A percentile compares a stretch with the other conserved stretches of the same genome.
Conservation (phyloP, 768 basidiomycete species). For the Rhodotorula toruloides region DNA sequence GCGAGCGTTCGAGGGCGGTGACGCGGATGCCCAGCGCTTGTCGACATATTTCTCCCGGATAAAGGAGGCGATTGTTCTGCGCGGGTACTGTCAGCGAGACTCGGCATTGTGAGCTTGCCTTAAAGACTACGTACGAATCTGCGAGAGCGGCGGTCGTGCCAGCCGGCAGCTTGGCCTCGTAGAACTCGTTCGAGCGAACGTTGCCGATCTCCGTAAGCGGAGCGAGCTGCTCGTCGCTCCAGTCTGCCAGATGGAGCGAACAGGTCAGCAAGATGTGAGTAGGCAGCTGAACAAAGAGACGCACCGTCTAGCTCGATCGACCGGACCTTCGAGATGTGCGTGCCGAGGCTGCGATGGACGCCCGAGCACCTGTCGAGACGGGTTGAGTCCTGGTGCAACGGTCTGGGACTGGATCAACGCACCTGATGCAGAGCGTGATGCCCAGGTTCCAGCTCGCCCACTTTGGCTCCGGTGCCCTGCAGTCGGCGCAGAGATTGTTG, state of each 20-base stretch:
- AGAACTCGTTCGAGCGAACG: slow-evolving; percentile 17
- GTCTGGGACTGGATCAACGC: too few species aligned
- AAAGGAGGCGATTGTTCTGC: slow-evolving; percentile 17
- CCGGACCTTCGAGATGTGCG: slow-evolving; percentile 33
- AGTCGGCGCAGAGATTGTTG: slow-evolving; percentile 31
- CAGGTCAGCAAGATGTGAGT: not conserved
- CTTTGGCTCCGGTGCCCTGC: slow-evolving; percentile 7
- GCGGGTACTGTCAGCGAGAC: not conserved
- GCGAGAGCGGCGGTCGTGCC: not conserved
- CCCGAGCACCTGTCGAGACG: too few species aligned
- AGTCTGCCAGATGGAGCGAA: slow-evolving; percentile 11
- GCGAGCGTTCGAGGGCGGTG: not conserved
- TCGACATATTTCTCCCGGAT: slow-evolving; percentile 39
- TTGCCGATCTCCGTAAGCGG: slow-evolving; percentile 34
- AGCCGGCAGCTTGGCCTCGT: slow-evolving; percentile 11
- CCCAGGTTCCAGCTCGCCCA: slow-evolving; percentile 37
- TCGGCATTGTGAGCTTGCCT: too few species aligned
- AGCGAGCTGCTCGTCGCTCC: slow-evolving; percentile 40
- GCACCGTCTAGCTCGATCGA: slow-evolving; percentile 32
- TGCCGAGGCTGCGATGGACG: slow-evolving; percentile 32
- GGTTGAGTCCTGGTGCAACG: too few species aligned
- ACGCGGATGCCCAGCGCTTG: slow-evolving; percentile 11
- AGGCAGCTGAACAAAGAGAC: not conserved
- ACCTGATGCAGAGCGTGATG: slow-evolving; percentile 31
- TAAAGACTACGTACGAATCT: slow-evolving; percentile 14